These are phyloP conservation scores for Viola odorata DNA, from an alignment of 345 rosid species.

Conservation along the genomic window DNA sequence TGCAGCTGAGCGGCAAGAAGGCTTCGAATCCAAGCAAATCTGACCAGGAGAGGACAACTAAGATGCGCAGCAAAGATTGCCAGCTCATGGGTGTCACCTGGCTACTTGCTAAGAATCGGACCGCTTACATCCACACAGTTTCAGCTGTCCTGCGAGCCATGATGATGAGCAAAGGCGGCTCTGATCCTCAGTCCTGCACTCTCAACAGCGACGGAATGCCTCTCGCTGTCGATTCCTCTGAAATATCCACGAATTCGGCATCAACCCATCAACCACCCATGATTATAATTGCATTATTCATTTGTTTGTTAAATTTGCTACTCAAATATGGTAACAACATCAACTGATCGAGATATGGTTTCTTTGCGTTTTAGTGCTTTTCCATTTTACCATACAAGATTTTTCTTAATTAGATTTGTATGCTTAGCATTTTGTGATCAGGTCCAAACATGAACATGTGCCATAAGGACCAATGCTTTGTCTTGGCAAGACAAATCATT, in stretches of 20 bases:
- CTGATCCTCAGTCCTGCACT: slow-evolving; percentile 64
- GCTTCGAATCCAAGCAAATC: slow-evolving; percentile 52
- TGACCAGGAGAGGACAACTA: slow-evolving; percentile 52
- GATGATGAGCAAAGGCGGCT: slow-evolving; percentile 46
- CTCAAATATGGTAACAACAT: too few relatives aligned
- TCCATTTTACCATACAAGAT: too few relatives aligned
- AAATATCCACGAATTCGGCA: slow-evolving; percentile 42
- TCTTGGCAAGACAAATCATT: too few relatives aligned
- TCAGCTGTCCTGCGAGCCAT: slow-evolving; percentile 74
- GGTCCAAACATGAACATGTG: too few relatives aligned
- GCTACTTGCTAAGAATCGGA: slow-evolving; percentile 78
- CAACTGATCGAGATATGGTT: too few relatives aligned
- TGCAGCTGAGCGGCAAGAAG: slow-evolving; percentile 56
- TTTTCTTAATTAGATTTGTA: too few relatives aligned
- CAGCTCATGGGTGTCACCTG: slow-evolving; percentile 92
- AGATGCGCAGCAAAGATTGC: slow-evolving; percentile 86
- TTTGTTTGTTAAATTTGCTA: slow-evolving; percentile 11
- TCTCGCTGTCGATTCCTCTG: slow-evolving; percentile 72
- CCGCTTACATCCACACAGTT: slow-evolving; percentile 73
- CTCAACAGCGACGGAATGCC: slow-evolving; percentile 83
- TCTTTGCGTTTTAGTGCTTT: too few relatives aligned
- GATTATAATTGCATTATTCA: slow-evolving; percentile 2
- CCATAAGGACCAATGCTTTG: too few relatives aligned
- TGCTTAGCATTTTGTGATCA: too few relatives aligned
- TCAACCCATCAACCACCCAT: slow-evolving; percentile 11